Conservation (phyloP, 2,329 filamentous ascomycete genomes). For the Harringtonia lauricola region DNA sequence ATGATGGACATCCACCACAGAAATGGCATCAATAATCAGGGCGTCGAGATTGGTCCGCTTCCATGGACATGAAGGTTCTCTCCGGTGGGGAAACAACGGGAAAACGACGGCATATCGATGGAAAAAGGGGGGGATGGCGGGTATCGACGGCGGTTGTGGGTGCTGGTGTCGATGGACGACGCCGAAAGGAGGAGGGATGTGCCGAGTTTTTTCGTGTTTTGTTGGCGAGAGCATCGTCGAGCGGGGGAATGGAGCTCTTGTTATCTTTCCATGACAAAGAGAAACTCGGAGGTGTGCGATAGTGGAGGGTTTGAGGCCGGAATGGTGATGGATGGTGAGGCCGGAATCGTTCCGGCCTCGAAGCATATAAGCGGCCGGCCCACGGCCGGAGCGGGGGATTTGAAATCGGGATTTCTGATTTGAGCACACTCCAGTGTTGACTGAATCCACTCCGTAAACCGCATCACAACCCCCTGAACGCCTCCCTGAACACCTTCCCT, state of each 20-base stretch:
- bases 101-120: too few species aligned
- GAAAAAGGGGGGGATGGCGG: too few species aligned
- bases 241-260: neutral
- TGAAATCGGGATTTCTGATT: too few species aligned
- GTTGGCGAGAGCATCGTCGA: neutral
- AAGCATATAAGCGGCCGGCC: conserved; percentile 31
- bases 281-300: neutral
- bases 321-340: conserved; percentile 16
- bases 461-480: too few species aligned
- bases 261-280: conserved; percentile 10
- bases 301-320: conserved; percentile 9
- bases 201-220: neutral
- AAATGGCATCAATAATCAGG: too few species aligned
- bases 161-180: too few species aligned
- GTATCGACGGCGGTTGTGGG: too few species aligned
- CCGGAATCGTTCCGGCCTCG: conserved; percentile 39
- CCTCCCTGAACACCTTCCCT: neutral
- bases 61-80: neutral
- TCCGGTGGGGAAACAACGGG: too few species aligned
- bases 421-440: too few species aligned
- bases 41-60: neutral
- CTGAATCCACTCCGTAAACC: too few species aligned
- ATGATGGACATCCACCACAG: too few species aligned
- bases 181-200: neutral
- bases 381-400: conserved; percentile 1